Base-by-base conservation (phyloP, 805 yeast species). In the Saccharomycopsis babjevae region DNA sequence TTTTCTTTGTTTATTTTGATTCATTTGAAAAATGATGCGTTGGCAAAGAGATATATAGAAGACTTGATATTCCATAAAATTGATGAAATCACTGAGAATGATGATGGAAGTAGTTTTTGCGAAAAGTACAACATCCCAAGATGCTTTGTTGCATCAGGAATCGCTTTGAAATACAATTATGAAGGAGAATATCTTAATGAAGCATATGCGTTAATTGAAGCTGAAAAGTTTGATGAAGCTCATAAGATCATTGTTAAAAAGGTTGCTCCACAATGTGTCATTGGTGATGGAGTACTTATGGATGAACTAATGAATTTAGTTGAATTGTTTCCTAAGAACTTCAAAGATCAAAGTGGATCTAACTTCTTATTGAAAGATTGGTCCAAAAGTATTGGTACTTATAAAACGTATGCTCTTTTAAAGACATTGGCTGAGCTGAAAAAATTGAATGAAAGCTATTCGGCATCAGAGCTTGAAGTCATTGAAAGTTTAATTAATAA, bases 241-340 rank as follows among this genome's bases (percentile, higher is more conserved):
- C 94, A 89, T 67, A 69, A 72, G 1, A 73, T 82, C 0, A 72
- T 89, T 3, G 66, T 84, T 8, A 68, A 74, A 0, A 70, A 76
- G 2, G 86, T 90, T 36, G 98, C 93, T 0, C 98, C 98, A 8
- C 70, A 72, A 15, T 80, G 85, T 2, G 81, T 92, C 0, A 79
- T 85, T 16, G 76, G 80, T n/a, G 78, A 80, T 60, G 72, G 71
- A 1, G 60, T 68, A 4, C 63, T 66, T 50, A 59, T 76, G 30
- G 55, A 61, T 5, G 65, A 68, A 11, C 66, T 83, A n/a, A 66
- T 68, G n/a, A 62, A 61, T 1, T 63, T 86, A 10, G 67, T 81
- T 52, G 60, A 68, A 1, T 62, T 69, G 62, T 80, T 80, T 70
- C 86, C 85, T 13, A 72, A 70, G 42, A 46, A 28, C n/a, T 46